These are phyloP conservation scores for Aureobasidium sp. DNA, from an alignment of 2,329 filamentous ascomycete genomes.

Conservation along the genomic window DNA sequence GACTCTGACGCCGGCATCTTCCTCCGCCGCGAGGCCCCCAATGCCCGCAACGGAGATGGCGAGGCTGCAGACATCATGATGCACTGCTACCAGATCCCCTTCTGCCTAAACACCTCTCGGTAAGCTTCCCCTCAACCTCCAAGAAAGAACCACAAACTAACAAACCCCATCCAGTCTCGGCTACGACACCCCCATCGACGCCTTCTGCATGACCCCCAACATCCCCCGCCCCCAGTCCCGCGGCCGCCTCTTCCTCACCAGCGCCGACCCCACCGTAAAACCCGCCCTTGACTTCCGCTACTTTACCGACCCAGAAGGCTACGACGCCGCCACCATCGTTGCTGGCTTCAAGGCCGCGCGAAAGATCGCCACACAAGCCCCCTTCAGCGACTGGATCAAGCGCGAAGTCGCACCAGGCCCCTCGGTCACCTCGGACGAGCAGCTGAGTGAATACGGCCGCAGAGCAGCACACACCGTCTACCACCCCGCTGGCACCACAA, in stretches of 20 bases:
- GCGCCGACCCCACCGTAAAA: constrained; percentile 64
- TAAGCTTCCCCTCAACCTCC: background rate
- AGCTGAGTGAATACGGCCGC: constrained; percentile 71
- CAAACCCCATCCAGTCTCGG: constrained; percentile 43
- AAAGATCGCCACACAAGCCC: constrained; percentile 56
- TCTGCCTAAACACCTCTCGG: constrained; percentile 71
- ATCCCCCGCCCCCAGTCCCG: constrained; percentile 74
- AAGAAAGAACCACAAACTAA: background rate
- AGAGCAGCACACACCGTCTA: constrained; percentile 81
- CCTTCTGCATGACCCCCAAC: constrained; percentile 91
- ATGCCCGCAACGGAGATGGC: constrained; percentile 61
- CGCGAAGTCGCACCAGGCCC: constrained; percentile 72
- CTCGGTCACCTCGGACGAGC: constrained; percentile 64
- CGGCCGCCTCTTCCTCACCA: constrained; percentile 69
- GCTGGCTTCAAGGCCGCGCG: constrained; percentile 66
- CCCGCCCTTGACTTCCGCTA: constrained; percentile 82
- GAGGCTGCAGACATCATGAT: constrained; percentile 84
- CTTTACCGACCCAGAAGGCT: constrained; percentile 78
- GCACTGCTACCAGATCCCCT: constrained; percentile 95
- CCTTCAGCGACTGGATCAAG: constrained; percentile 78
- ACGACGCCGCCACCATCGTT: constrained; percentile 77
- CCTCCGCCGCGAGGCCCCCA: constrained; percentile 64
- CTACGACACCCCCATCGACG: constrained; percentile 61
- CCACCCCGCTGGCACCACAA: constrained; percentile 80
- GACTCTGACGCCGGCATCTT: constrained; percentile 86